Evolutionary conservation across 768 basidiomycete species (phyloP).

Genomic region (Naganishia randhawae): DNA sequence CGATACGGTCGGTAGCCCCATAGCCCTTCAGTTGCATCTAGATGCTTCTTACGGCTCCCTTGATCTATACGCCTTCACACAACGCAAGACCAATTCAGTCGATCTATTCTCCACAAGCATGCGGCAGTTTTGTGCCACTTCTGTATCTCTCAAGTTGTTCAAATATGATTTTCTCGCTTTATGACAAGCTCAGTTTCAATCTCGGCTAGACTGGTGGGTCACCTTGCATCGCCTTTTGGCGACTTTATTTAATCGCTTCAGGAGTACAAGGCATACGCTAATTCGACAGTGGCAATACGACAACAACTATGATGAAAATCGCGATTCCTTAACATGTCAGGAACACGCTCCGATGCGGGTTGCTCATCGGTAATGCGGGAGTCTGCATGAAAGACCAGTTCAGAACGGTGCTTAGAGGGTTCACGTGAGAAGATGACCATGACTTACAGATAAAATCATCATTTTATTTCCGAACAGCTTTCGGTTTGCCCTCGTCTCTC

Average conservation of each 20-base stretch:
- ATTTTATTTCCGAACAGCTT: neutral
- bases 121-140: neutral
- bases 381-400: too few relatives aligned
- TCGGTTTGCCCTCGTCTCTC: slow-evolving; percentile 3
- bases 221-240: neutral
- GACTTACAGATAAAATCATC: neutral
- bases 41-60: neutral
- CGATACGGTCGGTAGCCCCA: slow-evolving; percentile 47
- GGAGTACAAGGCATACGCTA: neutral
- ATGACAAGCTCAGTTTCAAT: slow-evolving; percentile 8
- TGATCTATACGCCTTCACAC: neutral
- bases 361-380: too few relatives aligned
- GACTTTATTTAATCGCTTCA: neutral
- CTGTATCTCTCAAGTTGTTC: slow-evolving; percentile 22
- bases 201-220: too few relatives aligned
- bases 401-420: too few relatives aligned
- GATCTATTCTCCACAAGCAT: neutral
- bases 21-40: neutral
- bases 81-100: neutral
- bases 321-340: too few relatives aligned
- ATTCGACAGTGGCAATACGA: too few relatives aligned
- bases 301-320: too few relatives aligned
- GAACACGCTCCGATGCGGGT: too few relatives aligned
- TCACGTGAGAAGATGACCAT: neutral
- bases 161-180: slow-evolving; percentile 4